Evolutionary conservation across 257 asterid species (phyloP).

Genomic region (Gardenia jasminoides): DNA sequence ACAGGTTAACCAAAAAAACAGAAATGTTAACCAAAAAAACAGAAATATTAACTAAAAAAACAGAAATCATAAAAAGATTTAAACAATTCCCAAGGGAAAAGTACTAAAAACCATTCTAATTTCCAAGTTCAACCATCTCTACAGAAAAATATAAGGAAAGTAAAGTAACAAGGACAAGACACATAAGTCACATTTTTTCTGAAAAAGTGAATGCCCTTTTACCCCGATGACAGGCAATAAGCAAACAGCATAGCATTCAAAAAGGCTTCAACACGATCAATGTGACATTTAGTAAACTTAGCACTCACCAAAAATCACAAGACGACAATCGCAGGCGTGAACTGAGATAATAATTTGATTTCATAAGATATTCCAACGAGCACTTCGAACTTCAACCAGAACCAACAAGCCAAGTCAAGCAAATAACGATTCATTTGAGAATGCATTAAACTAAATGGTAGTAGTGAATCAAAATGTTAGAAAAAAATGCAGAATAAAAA

Average conservation of each 20-base stretch:
- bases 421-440: too few species aligned
- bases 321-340: background rate
- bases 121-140: background rate
- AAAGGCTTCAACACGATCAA: background rate
- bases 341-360: background rate
- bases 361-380: background rate
- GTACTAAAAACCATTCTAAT: background rate
- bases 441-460: too few species aligned
- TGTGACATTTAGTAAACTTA: background rate
- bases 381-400: too few species aligned
- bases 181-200: background rate
- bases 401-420: too few species aligned
- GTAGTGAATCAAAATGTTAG: too few species aligned
- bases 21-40: too few species aligned
- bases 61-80: background rate
- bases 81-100: background rate
- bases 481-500: background rate
- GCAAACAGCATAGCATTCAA: background rate
- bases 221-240: background rate
- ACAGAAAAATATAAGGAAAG: background rate
- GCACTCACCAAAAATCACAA: background rate
- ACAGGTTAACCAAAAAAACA: background rate
- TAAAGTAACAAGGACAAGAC: background rate
- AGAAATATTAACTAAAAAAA: too few species aligned
- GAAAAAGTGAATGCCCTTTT: background rate